Base-by-base conservation (phyloP, 495 filamentous ascomycete genomes). In the Penicillium nucicola region DNA sequence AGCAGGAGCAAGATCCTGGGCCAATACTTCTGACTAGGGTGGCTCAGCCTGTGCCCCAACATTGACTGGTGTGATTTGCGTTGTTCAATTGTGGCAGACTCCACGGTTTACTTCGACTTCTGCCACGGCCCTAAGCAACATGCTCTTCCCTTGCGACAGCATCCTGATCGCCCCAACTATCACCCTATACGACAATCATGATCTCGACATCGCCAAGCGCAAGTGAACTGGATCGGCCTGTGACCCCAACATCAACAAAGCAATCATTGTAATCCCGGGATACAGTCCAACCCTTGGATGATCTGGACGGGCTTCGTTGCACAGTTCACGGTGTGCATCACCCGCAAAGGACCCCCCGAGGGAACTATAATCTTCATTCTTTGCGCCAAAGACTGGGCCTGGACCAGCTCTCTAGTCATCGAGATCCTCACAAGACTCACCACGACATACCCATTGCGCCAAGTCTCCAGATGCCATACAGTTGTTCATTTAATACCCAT, bases 11-110 rank as follows among this genome's bases (percentile, higher is more conserved):
- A 4, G 33, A 37, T 5, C 40, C 43, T 8, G 2, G 48, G 14
- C 52, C 42, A 28, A 23, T 55, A 20, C 36, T 44, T 8, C 41
- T n/a, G n/a, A n/a, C n/a, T n/a, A n/a, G 5, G 20, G 20, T 22
- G 20, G 20, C 52, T 3, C 39, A 22, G 11, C 1, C 12, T 18
- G 15, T 2, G 45, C 3, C 15, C 13, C 28, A 33, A 7, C 15
- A 10, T 10, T 28, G 14, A 9, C 46, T 18, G 7, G 37, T 41
- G 25, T 48, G 37, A 48, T 22, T 12, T 15, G 15, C 4, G 15
- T 31, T 37, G 17, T 17, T 45, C 41, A 11, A 15, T 15, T 31
- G 11, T 10, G 28, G 22, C 42, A 18, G 25, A 7, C 23, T 28
- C 14, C 28, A 31, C 42, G 11, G 37, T 8, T 40, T 10, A 14